Evolutionary conservation across 2,329 filamentous ascomycete species (phyloP), one percentile per base, ranked within the genome.

Genomic region (Paraphaeosphaeria sporulosa): DNA sequence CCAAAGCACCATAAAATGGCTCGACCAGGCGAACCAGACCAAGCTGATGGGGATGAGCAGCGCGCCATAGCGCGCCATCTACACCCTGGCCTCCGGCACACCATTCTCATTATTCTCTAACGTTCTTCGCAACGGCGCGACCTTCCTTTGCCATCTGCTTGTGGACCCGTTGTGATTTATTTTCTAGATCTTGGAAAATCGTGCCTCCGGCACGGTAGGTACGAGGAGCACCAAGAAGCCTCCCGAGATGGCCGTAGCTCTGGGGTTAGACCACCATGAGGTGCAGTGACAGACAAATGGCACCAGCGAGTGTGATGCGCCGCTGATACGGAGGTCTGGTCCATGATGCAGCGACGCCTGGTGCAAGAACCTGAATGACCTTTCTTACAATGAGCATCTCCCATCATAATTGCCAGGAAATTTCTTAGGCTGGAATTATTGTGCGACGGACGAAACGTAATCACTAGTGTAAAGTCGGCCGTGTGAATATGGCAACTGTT

Each of bases 101-200:
- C 68, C 66, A 60, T 64, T 56, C 1, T 10, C 19, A 23, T 44
- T 9, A 13, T 44, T 44, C 42, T 60, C 54, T 43, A 25, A 72
- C 68, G 19, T 56, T 55, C 23, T 34, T 8, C 1, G 62, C 59
- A 7, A 61, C 57, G 4, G 43, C n/a, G 15, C 59, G 38, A 17
- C 64, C 66, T 43, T 63, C 56, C 7, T 62, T 66, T 13, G 44
- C 50, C 15, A 68, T 54, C 12, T 57, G 40, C 38, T 61, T 88
- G 72, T 90, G 92, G 65, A 95, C 90, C 32, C 89, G 86, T 69
- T 90, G 92, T 57, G 86, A 91, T 79, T 93, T 75, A 36, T 60
- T 61, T 21, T 70, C 65, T 2, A 75, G 64, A 75, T 68, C 40
- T 23, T 43, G 4, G 40, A 43, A 43, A 21, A 17, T 23, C 72